Base-by-base conservation (phyloP, 2,329 filamentous ascomycete species). In the Colletotrichum chlorophyti region DNA sequence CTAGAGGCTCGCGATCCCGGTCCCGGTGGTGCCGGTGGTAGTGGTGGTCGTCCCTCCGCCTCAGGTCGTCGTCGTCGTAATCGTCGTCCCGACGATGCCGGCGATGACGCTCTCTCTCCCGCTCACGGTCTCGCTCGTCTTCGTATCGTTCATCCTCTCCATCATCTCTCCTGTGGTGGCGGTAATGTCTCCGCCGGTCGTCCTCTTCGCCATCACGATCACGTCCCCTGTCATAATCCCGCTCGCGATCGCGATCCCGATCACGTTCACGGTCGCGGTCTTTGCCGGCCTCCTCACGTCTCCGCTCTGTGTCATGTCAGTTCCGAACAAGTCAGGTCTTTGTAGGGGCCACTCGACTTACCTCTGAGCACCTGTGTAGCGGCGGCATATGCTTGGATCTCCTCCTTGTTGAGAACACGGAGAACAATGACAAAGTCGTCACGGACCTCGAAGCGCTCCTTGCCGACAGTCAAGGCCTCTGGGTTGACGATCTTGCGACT, bases 361-460 rank as follows among this genome's bases (percentile, higher is more conserved):
- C 90, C 90, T 85, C 93, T 84, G 61, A 97, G 85, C 68, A 91
- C 86, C 64, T 88, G 86, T 9, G 94, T 97, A 45, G 89, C 89
- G 62, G 88, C 84, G 11, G 93, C 92, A 69, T 96, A 93, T 29
- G 86, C 88, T 73, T 96, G 90, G 53, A 98, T 96, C 69, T 98
- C 93, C 65, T 96, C 91, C 73, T 90, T 91, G 43, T 86, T 91
- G 70, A 98, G 73, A 7, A 97, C 94, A 53, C 93, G 83, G 53
- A 98, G 80, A 3, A 97, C 93, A 71, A 97, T 97, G 58, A 98
- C 93, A 72, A 93, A 96, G 68, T 97, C 93, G 59, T 93, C 85
- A n/a, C 93, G 85, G 66, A 96, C 91, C 74, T 98, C 94, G 65
- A 90, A 98, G 26, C 94, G 83, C 76, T 97, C 93, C 66, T 95